Base-by-base conservation (phyloP, 140 eudicot genomes). In the Flaveria floridana region DNA sequence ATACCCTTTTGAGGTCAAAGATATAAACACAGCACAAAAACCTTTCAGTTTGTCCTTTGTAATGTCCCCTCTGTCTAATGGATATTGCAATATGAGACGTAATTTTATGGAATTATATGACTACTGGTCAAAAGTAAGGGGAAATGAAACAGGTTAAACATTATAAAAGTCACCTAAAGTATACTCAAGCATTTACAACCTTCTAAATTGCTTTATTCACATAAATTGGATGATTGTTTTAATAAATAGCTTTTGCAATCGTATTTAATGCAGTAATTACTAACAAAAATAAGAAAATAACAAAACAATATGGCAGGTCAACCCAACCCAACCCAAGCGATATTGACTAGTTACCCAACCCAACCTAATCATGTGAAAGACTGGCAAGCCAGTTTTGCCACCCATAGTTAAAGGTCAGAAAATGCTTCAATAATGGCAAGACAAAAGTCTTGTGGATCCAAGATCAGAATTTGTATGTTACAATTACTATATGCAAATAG, bases 361-460 rank as follows among this genome's bases (percentile, higher is more conserved):
- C 25, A 55, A 55, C 62, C 62, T 16, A 55, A 55, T 23, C 11
- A 16, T 10, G 62, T 53, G 56, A 50, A 50, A 50, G 25, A 53
- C 12, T 53, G 61, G 7, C 7, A 14, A 19, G 56, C 56, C 25
- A 53, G 21, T 53, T 53, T 53, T 53, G 61, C 25, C 61, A 53
- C 61, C 25, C 7, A 53, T 68, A 68, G 72, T 44, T 7, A 47
- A 68, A 42, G 56, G 30, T 46, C 59, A 12, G 14, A 46, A 13
- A 44, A 68, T 52, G 59, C 59, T 46, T 68, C 57, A 68, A 68
- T 42, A 21, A 3, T 44, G 57, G 37, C 72, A 25, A 68, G 56
- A 44, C 14, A 19, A 67, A 44, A 68, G 47, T 68, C 19, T 44
- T 68, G 73, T 44, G 39, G 58, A 44, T 68, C 21, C 72, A 67